phyloP scores from a whole-genome alignment of 306 rosid genomes.

The Astragalus membranaceus region DNA sequence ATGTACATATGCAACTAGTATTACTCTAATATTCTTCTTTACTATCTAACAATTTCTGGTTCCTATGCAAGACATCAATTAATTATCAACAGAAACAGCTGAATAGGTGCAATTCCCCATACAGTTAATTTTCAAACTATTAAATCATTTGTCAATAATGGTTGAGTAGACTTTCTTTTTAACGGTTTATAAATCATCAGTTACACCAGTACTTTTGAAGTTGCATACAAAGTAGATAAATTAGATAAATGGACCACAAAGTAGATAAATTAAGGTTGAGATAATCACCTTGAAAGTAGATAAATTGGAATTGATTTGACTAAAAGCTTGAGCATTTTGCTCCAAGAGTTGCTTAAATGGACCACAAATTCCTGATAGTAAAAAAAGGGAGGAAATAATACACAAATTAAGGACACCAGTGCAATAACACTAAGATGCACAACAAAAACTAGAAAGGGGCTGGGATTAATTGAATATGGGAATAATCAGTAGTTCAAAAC shows the following conservation, averaged over 20 bases:
- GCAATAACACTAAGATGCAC: neutral
- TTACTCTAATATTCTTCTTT: neutral
- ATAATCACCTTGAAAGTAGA: slow-evolving; percentile 63
- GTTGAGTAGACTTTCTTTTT: too few relatives aligned
- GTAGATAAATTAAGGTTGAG: slow-evolving; percentile 7
- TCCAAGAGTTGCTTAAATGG: slow-evolving; percentile 63
- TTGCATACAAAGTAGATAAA: neutral
- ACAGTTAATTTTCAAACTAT: too few relatives aligned
- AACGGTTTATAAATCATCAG: too few relatives aligned
- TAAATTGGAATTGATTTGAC: slow-evolving; percentile 63
- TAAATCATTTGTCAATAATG: too few relatives aligned
- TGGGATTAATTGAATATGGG: too few relatives aligned
- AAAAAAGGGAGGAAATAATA: slow-evolving; percentile 5
- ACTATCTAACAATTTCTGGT: neutral
- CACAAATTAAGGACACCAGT: slow-evolving; percentile 13
- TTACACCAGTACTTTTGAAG: slow-evolving; percentile 3
- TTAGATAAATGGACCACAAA: too few relatives aligned
- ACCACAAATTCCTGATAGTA: slow-evolving; percentile 50
- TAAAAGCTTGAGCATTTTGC: slow-evolving; percentile 68
- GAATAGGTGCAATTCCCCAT: too few relatives aligned
- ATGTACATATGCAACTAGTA: neutral
- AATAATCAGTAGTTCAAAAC: too few relatives aligned
- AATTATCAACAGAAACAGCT: too few relatives aligned
- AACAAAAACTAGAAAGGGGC: too few relatives aligned
- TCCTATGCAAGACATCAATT: too few relatives aligned